Evolutionary conservation across 257 asterid genomes (phyloP), one percentile per base, ranked within the genome.

Genomic region (Forsythia viridissima): DNA sequence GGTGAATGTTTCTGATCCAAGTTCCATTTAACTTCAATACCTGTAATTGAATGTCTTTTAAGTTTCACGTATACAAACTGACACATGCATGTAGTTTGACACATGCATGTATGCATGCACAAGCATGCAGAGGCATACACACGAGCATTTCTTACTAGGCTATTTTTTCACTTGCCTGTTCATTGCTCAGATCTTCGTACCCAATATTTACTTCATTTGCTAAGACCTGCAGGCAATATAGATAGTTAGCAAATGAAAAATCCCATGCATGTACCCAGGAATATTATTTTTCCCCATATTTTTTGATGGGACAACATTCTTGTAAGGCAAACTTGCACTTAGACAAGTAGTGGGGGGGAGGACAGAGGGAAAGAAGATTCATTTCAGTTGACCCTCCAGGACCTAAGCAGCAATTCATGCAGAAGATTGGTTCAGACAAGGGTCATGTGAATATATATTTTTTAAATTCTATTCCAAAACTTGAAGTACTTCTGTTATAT

Each of bases 151-250:
- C 52, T 41, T 67, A 65, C 51, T 74, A 38, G 80, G 66, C 65
- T 8, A 73, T 1, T 30, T 69, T 38, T 79, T 59, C 9, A 79
- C 91, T 87, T 87, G 88, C 97, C 99, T 95, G 98, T 80, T 90
- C 97, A 55, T 93, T 93, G 89, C 93, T 88, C 93, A 95, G 92
- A 75, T 93, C 96, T 87, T 95, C 99, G 59, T 95, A 93, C 57
- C 99, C 97, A 24, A 95, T 91, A 87, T 95, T 95, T 61, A 82
- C 99, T 85, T 95, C 99, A 77, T 93, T 91, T 76, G 99, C 97
- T 70, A 95, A 84, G 76, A 95, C 99, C 99, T 94, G 90, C 57
- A 72, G 59, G 71, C 15, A 65, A 55, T 24, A 71, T 70, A 57
- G 71, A 80, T 61, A 55, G 77, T 24, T 34, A 68, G 71, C 71